These are phyloP conservation scores for Petrea volubilis DNA, from an alignment of 257 asterid species.

Conservation along the genomic window DNA sequence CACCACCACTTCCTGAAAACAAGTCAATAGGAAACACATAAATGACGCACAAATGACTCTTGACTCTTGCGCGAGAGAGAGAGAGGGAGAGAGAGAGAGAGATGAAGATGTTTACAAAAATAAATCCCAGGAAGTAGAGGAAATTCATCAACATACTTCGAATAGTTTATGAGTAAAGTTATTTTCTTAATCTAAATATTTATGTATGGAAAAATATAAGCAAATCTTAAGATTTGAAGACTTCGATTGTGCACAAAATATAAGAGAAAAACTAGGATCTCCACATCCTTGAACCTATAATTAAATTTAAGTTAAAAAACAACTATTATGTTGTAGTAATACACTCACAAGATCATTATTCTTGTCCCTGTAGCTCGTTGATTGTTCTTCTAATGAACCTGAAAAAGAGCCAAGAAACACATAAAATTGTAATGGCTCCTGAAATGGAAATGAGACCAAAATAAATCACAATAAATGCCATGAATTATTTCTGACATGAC, in stretches of 20 bases:
- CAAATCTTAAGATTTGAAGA: background rate
- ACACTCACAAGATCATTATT: slow-evolving; percentile 37
- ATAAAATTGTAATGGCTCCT: slow-evolving; percentile 9
- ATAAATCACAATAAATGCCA: slow-evolving; percentile 9
- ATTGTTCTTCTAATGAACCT: slow-evolving; percentile 47
- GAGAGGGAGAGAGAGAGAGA: background rate
- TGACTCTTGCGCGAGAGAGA: background rate
- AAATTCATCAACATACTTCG: slow-evolving; percentile 13
- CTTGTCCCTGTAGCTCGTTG: slow-evolving; percentile 25
- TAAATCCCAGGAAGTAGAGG: background rate
- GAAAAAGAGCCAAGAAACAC: slow-evolving; percentile 29
- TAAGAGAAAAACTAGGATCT: background rate
- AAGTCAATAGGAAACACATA: slow-evolving; percentile 7
- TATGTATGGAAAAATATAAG: background rate
- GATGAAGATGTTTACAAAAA: background rate
- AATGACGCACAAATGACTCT: slow-evolving; percentile 19
- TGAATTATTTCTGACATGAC: background rate
- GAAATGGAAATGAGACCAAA: slow-evolving; percentile 18
- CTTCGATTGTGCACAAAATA: background rate
- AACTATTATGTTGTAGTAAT: background rate
- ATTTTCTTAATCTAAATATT: background rate
- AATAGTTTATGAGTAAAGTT: background rate
- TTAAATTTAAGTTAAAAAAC: background rate
- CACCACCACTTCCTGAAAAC: slow-evolving; percentile 62
- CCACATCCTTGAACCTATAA: slow-evolving; percentile 3